A percentile compares a stretch with the other conserved stretches of the same genome.
phyloP scores from a whole-genome alignment of 2,329 filamentous ascomycete genomes.

The Cordyceps militaris region DNA sequence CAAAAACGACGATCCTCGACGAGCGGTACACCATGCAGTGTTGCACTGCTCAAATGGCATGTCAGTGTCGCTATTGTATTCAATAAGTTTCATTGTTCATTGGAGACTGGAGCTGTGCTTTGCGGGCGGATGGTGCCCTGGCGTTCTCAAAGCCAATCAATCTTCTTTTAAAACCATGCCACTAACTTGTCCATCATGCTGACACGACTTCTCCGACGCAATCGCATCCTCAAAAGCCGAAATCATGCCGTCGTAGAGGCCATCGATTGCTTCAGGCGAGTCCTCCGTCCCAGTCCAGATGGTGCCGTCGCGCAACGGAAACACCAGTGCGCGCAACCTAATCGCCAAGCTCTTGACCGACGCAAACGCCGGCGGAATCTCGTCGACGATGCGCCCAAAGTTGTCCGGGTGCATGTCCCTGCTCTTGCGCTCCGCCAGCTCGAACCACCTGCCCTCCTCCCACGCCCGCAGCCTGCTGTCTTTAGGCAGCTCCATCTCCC shows the following conservation, averaged over 20 bases:
- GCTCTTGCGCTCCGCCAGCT: not conserved
- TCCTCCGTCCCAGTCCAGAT: constrained; percentile 24
- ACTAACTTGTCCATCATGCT: no score
- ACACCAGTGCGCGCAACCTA: not conserved
- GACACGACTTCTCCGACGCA: not conserved
- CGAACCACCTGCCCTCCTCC: not conserved
- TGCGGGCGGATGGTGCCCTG: no score
- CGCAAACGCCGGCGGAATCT: not conserved
- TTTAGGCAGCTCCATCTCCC: not conserved
- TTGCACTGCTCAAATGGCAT: no score
- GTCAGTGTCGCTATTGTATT: no score
- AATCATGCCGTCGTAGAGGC: not conserved
- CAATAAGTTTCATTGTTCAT: no score
- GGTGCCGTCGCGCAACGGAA: not conserved
- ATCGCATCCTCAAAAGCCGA: not conserved
- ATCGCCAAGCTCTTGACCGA: not conserved
- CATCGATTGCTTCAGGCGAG: constrained; percentile 24
- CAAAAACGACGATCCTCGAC: no score
- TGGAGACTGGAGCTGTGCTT: no score
- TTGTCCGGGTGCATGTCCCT: not conserved
- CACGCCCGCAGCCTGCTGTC: not conserved
- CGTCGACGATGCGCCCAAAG: not conserved
- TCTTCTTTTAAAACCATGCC: no score
- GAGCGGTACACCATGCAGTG: no score
- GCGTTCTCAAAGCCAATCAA: no score